Evolutionary conservation across 257 asterid genomes (phyloP), one percentile per base, ranked within the genome.

Genomic region (Solanum lycopersicoides): DNA sequence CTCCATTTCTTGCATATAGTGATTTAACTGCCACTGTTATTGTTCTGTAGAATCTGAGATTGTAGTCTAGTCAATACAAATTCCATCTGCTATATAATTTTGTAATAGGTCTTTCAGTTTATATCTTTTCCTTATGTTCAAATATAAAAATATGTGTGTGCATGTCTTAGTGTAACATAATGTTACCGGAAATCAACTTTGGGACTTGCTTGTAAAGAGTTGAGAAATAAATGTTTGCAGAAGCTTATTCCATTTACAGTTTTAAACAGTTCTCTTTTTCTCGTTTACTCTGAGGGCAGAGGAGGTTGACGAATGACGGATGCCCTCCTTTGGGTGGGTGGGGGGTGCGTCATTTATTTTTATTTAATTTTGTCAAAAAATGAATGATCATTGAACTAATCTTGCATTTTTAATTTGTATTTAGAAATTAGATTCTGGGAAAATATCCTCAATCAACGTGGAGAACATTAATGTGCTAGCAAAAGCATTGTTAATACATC

Each of bases 391-490:
- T 82, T 66, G 83, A 45, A 25, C 69, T 41, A 42, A 63, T 56
- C n/a, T 50, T 18, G 86, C 25, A 63, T 83, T 66, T 83, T 12
- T 86, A 12, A 69, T 87, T 75, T 88, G 73, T 88, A 86, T 91
- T 92, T 95, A 96, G 99, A 92, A 92, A 88, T 86, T 91, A 86
- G 94, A 92, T 44, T 86, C 21, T 69, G 92, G 86, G 50, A 87
- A 65, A 39, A 86, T 91, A 86, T 83, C 93, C 86, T 92, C 94
- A 14, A 73, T 91, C 77, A 97, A 96, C 89, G 45, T 88, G 89
- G 95, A 90, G 86, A 97, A 92, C 90, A 90, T 97, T 89, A 83
- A 87, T 34, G 92, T 86, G 91, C 87, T 97, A 83, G 96, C 96
- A 1, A 90, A 92, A 91, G 44, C 91, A 35, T 92, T 95, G 86